phyloP scores from a whole-genome alignment of 2,329 filamentous ascomycete genomes.

The Sporothrix brasiliensis region DNA sequence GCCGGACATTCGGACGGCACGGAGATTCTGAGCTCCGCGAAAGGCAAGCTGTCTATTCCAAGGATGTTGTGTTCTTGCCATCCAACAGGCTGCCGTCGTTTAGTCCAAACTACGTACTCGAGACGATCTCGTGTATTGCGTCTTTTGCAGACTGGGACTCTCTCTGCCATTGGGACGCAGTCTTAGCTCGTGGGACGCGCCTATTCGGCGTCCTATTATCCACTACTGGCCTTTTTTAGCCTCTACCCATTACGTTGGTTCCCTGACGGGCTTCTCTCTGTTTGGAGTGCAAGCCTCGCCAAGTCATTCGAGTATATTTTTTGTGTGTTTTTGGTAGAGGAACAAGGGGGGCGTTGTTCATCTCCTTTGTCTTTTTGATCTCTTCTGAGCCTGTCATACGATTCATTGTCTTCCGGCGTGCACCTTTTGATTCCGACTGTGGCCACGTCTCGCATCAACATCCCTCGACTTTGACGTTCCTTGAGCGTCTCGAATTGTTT shows the following conservation, averaged over 20 bases:
- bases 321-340: constrained; percentile 6
- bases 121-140: background rate
- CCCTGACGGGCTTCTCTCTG: background rate
- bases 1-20: constrained; percentile 23
- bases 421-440: background rate
- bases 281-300: constrained; percentile 23
- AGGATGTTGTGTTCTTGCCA: background rate
- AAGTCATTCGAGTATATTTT: background rate
- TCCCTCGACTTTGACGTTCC: background rate
- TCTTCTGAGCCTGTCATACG: background rate
- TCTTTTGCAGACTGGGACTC: background rate
- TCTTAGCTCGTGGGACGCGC: background rate
- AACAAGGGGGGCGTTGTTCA: background rate
- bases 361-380: background rate
- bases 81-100: background rate
- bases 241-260: constrained; percentile 12
- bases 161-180: constrained; percentile 1
- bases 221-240: constrained; percentile 19
- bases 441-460: background rate
- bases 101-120: background rate
- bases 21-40: background rate
- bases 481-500: background rate
- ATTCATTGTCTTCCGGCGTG: background rate
- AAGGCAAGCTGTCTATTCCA: constrained; percentile 15
- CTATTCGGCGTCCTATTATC: constrained; percentile 14